A percentile compares a stretch with the other conserved stretches of the same genome.
phyloP scores from a whole-genome alignment of 2,329 filamentous ascomycete species.

The Epicoccum nigrum region DNA sequence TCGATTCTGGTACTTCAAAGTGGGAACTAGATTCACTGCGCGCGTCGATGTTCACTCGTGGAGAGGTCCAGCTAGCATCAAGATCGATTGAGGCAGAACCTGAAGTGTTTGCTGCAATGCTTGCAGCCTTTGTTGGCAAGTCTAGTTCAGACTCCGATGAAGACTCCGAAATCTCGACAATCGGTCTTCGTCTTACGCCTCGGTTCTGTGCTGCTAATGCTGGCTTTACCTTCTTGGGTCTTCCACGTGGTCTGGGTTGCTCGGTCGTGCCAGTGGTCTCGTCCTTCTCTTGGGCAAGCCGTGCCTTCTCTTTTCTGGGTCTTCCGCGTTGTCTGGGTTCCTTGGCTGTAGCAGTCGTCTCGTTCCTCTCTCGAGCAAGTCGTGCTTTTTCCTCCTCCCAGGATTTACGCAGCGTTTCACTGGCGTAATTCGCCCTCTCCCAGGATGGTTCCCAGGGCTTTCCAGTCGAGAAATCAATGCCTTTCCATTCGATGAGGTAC shows the following conservation, averaged over 20 bases:
- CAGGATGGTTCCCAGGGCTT: conserved; percentile 58
- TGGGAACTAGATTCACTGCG: background rate
- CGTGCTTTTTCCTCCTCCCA: conserved; percentile 25
- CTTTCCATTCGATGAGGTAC: conserved; percentile 65
- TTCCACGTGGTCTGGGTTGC: no score
- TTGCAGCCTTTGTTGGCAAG: background rate
- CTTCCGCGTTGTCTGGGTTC: background rate
- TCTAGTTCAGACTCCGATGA: background rate
- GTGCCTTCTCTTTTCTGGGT: background rate
- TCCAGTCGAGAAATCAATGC: conserved; percentile 56
- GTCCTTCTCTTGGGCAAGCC: no score
- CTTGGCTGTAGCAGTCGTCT: background rate
- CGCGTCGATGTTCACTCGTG: conserved; percentile 1
- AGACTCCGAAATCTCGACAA: background rate
- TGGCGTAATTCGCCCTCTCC: conserved; percentile 52
- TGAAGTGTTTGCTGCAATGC: background rate
- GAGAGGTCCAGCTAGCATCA: background rate
- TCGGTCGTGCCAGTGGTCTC: no score
- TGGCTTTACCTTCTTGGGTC: background rate
- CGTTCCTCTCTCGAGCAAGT: conserved; percentile 2
- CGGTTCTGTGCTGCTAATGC: conserved; percentile 1
- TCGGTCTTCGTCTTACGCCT: background rate
- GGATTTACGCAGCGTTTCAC: conserved; percentile 41
- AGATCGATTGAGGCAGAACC: background rate
- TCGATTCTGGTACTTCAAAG: conserved; percentile 10